These are phyloP conservation scores for Dioszegia hungarica DNA, from an alignment of 768 basidiomycete genomes.

Conservation along the genomic window DNA sequence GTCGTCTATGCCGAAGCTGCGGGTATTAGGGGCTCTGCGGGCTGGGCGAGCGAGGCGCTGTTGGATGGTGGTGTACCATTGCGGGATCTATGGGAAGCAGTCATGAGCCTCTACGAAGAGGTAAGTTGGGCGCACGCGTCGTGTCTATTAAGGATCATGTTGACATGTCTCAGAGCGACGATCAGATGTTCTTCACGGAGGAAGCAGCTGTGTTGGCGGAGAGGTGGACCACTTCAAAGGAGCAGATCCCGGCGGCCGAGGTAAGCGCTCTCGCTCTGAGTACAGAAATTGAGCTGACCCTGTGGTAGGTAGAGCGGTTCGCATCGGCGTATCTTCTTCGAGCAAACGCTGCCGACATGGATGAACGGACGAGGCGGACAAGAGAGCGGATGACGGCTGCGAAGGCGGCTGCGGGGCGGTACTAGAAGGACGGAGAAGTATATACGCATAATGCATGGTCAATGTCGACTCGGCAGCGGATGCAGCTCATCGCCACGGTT, in stretches of 20 bases:
- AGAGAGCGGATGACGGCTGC: constrained; percentile 10
- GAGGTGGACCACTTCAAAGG: constrained; percentile 40
- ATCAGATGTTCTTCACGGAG: constrained; percentile 41
- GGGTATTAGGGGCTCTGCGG: constrained; percentile 59
- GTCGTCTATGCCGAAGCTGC: constrained; percentile 71
- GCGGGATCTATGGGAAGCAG: constrained; percentile 66
- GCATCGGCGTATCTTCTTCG: constrained; percentile 8
- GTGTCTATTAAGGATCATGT: constrained; percentile 55
- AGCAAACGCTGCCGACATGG: constrained; percentile 4
- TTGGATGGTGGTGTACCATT: constrained; percentile 76
- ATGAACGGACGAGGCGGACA: constrained; percentile 8
- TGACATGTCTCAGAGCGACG: constrained; percentile 54
- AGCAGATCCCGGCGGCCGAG: constrained; percentile 45
- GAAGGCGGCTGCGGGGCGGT: constrained; percentile 15
- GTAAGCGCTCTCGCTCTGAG: constrained; percentile 31
- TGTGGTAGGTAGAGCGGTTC: constrained; percentile 32
- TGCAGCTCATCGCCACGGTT: too few species aligned
- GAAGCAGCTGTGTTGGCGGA: constrained; percentile 35
- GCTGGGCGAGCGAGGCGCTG: constrained; percentile 78
- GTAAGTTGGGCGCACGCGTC: constrained; percentile 62
- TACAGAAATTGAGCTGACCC: too few species aligned
- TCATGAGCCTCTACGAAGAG: constrained; percentile 11
- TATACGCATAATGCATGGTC: too few species aligned
- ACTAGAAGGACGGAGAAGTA: not conserved
- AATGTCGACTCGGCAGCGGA: too few species aligned